Evolutionary conservation across 2,329 filamentous ascomycete species (phyloP).

Genomic region (Penicillium oxalicum): DNA sequence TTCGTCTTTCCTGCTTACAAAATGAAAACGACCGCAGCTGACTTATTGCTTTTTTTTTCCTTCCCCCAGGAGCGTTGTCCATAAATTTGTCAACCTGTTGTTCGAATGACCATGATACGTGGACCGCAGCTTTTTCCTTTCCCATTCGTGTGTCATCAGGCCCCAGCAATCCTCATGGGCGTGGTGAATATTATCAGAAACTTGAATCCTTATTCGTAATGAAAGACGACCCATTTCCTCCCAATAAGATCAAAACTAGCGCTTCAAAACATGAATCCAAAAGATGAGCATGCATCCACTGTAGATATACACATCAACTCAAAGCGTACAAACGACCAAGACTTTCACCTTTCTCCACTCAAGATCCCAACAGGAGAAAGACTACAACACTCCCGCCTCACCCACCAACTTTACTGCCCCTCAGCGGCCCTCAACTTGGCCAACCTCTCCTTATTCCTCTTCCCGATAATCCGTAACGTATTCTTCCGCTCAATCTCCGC

Average conservation of each 20-base stretch:
- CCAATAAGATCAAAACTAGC: too few species aligned
- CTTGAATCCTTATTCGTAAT: too few species aligned
- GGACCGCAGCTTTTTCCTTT: background rate
- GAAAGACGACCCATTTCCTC: too few species aligned
- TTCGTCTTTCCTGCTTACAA: too few species aligned
- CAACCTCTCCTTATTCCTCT: constrained; percentile 60
- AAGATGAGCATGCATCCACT: too few species aligned
- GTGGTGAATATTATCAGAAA: background rate
- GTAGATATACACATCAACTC: too few species aligned
- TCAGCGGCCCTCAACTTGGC: constrained; percentile 45
- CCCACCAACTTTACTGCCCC: background rate
- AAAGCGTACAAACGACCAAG: too few species aligned
- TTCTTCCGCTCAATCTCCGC: constrained; percentile 60
- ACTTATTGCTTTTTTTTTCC: background rate
- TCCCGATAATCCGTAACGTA: constrained; percentile 61
- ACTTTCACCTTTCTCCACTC: too few species aligned
- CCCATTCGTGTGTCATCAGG: background rate
- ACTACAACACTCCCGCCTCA: too few species aligned
- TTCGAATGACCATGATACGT: constrained; percentile 11
- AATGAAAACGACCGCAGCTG: background rate
- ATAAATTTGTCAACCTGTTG: constrained; percentile 18
- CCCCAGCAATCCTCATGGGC: background rate
- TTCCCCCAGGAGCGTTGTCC: constrained; percentile 19
- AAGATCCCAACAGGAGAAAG: too few species aligned
- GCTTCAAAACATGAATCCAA: too few species aligned